Evolutionary conservation across 2,329 filamentous ascomycete genomes (phyloP).

Genomic region (Venturia carpophila): DNA sequence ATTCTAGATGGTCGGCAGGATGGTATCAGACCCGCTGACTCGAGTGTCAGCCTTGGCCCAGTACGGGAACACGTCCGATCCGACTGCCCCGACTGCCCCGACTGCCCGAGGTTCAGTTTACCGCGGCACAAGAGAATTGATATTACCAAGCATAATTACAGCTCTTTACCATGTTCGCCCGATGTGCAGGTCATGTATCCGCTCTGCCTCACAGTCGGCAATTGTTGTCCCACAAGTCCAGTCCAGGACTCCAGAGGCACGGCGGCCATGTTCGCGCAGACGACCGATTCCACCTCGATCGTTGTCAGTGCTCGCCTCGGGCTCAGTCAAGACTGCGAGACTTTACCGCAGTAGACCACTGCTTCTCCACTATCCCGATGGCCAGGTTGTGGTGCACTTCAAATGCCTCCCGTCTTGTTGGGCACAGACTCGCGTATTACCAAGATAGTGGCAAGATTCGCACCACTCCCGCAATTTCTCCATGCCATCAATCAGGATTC

Average conservation of each 20-base stretch:
- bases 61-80: neutral
- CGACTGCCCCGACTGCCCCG: too few species aligned
- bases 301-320: constrained; percentile 3
- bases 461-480: neutral
- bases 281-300: neutral
- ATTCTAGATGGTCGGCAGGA: too few species aligned
- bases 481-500: neutral
- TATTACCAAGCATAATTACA: neutral
- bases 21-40: too few species aligned
- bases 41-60: neutral
- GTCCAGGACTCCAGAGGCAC: neutral
- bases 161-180: neutral
- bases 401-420: neutral
- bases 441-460: too few species aligned
- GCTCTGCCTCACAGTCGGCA: neutral
- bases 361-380: neutral
- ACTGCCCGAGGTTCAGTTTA: too few species aligned
- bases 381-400: neutral
- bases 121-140: neutral
- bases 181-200: neutral
- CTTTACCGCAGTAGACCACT: neutral
- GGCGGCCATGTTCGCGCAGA: neutral
- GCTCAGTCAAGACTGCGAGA: neutral
- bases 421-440: too few species aligned
- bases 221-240: neutral